Percentiles rank a stretch among this genome's conserved stretches.
phyloP scores from a whole-genome alignment of 106 monocot species.

The Amphibolis antarctica region DNA sequence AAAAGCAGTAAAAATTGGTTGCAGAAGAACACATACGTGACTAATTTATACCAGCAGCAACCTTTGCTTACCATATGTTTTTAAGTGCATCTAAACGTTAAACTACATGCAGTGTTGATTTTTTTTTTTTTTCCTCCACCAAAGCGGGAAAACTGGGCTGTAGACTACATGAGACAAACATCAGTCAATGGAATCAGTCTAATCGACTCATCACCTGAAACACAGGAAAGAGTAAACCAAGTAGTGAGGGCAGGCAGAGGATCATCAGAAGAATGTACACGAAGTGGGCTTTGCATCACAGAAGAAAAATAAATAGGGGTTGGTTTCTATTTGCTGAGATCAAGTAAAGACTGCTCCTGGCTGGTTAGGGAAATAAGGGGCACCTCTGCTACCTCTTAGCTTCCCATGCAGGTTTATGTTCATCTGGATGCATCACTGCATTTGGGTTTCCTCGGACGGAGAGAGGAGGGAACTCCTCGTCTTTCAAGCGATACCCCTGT shows the following conservation, averaged over 20 bases:
- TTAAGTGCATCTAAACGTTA: neutral
- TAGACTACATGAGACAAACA: neutral
- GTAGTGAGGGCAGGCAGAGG: neutral
- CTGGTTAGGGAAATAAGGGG: neutral
- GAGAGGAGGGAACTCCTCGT: slow-evolving; percentile 55
- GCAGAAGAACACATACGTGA: neutral
- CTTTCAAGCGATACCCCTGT: slow-evolving; percentile 34
- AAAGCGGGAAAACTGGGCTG: neutral
- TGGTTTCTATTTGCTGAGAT: neutral
- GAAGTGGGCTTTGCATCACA: slow-evolving; percentile 4
- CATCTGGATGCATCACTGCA: neutral
- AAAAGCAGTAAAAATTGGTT: neutral
- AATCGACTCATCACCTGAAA: slow-evolving; percentile 5
- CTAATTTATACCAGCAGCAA: neutral
- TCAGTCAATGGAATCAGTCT: slow-evolving; percentile 4
- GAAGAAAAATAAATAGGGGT: neutral
- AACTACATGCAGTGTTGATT: neutral
- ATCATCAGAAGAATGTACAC: slow-evolving; percentile 18
- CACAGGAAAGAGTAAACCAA: neutral
- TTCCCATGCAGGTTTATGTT: slow-evolving; percentile 4
- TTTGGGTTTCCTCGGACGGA: slow-evolving; percentile 9
- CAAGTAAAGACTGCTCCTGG: neutral
- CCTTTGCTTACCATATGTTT: neutral
- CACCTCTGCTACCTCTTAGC: neutral
- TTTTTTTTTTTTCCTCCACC: neutral